Evolutionary conservation across 2,329 filamentous ascomycete genomes (phyloP), one percentile per base, ranked within the genome.

Genomic region (Neonectria sp.): DNA sequence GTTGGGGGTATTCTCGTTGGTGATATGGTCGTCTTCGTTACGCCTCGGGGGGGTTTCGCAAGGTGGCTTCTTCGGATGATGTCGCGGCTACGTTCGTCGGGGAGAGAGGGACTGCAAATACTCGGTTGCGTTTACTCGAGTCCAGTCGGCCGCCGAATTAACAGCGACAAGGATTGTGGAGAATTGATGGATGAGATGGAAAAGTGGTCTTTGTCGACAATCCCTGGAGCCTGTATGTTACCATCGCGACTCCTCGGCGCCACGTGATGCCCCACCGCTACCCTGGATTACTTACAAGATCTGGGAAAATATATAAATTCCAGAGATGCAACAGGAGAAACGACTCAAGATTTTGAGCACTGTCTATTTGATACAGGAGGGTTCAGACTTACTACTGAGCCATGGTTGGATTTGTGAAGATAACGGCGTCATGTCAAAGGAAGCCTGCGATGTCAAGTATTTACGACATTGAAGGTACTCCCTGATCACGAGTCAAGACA

Each of bases 231-330:
- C 51, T 29, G 25, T 51, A 60, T 53, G 63, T 65, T 61, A 46
- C 63, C 52, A 61, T 65, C 63, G 53, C 63, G 52, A 52, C 51
- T 55, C 15, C 40, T 17, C 37, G 21, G 2, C 31, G 51, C 57
- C 63, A 65, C 63, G 63, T 65, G 63, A 65, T 57, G 35, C 57
- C 46, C 63, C 63, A 60, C 62, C 12, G 7, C 31, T 65, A 65
- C 63, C 63, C 63, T 65, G 12, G 21, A 65, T 57, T 21, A 45
- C 33, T 55, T 51, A 51, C 48, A 53, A 35, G 31, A 53, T 12
- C 12, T 9, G 27, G 21, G 5, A 35, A 53, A 52, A 11, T 29
- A 8, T 15, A 3, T 25, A 4, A 51, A 51, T 9, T 11, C 6
- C 7, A 29, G 6, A 3, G 33, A 11, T 17, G 8, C 6, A 25